Conservation (phyloP, 2,329 filamentous ascomycete species). For the Cucurbitaria berberidis region DNA sequence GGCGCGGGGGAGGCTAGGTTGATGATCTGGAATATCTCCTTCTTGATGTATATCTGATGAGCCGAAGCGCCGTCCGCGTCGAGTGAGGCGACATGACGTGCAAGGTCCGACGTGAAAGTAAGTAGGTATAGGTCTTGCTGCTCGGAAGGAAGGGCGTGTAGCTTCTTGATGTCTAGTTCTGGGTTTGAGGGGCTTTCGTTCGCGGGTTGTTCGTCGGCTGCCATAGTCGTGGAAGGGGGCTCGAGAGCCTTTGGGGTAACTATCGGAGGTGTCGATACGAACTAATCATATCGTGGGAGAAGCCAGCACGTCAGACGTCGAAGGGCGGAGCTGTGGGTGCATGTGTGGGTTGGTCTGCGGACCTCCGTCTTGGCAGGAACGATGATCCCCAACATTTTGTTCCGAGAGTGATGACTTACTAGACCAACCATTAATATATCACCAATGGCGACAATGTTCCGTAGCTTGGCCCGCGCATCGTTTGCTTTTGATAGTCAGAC, state of each 20-base stretch:
- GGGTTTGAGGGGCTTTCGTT: slow-evolving; percentile 59
- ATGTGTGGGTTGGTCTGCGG: slow-evolving; percentile 27
- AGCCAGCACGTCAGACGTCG: slow-evolving; percentile 21
- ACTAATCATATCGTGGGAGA: slow-evolving; percentile 31
- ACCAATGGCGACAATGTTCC: slow-evolving; percentile 34
- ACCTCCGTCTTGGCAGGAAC: slow-evolving; percentile 34
- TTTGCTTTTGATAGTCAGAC: slow-evolving; percentile 10
- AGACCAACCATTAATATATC: neutral
- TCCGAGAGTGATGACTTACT: neutral
- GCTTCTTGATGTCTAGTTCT: slow-evolving; percentile 88
- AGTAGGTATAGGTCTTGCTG: slow-evolving; percentile 95
- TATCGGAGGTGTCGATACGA: slow-evolving; percentile 7
- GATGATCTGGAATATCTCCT: slow-evolving; percentile 91
- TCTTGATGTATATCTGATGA: slow-evolving; percentile 91
- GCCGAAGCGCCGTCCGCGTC: slow-evolving; percentile 80
- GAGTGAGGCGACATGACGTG: slow-evolving; percentile 77
- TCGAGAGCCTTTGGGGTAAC: slow-evolving; percentile 8
- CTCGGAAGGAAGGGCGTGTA: slow-evolving; percentile 86
- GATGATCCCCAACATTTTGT: slow-evolving; percentile 23
- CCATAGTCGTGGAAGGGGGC: slow-evolving; percentile 30
- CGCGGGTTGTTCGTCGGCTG: slow-evolving; percentile 40
- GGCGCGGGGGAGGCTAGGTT: slow-evolving; percentile 80
- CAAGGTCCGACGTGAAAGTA: slow-evolving; percentile 83
- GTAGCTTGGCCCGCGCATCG: slow-evolving; percentile 21
- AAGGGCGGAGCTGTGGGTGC: slow-evolving; percentile 26